Base-by-base conservation (phyloP, 2,329 filamentous ascomycete species). In the Teratosphaeria gauchensis region DNA sequence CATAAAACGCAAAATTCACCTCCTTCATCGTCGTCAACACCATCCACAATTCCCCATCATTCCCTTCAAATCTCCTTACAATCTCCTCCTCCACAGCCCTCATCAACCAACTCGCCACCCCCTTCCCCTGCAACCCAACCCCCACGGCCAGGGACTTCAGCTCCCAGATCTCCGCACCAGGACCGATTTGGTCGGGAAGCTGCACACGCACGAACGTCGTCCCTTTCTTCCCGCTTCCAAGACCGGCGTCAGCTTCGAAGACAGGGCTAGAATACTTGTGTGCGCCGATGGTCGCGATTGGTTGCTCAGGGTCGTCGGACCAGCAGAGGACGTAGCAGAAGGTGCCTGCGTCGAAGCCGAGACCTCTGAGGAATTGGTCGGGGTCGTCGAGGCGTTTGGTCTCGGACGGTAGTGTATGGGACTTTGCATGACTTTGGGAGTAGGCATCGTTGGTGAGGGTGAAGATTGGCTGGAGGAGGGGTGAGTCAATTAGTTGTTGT, bases 11-110 rank as follows among this genome's bases (percentile, higher is more conserved):
- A 8, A n/a, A n/a, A 30, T 61, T 63, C 19, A 57, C 51, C 57
- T 65, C 62, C 51, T 63, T 65, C 12, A 64, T 19, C n/a, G 62
- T 62, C 35, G 64, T 62, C 32, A 65, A 32, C 57, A 65, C 24
- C 61, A 64, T 61, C 33, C 54, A 53, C 4, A 14, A 33, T 9
- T 56, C 30, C 54, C 24, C 38, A 1, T 42, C 21, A 24, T 12
- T 48, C 38, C n/a, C 28, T 54, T 28, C 30, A 2, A 35, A n/a
- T 12, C 42, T 11, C 12, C n/a, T 48, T 16, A 1, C 8, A 24
- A 53, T 56, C 32, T 64, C 63, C 28, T 56, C 55, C 9, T 65
- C 64, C 16, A 62, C 60, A 19, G 59, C n/a, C 28, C 53, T 51
- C 61, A 65, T 65, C 52, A 65, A 53, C 24, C 62, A 58, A 1